Conservation (phyloP, 108 stramenopile genomes). For the Aurantiochytrium sp. region DNA sequence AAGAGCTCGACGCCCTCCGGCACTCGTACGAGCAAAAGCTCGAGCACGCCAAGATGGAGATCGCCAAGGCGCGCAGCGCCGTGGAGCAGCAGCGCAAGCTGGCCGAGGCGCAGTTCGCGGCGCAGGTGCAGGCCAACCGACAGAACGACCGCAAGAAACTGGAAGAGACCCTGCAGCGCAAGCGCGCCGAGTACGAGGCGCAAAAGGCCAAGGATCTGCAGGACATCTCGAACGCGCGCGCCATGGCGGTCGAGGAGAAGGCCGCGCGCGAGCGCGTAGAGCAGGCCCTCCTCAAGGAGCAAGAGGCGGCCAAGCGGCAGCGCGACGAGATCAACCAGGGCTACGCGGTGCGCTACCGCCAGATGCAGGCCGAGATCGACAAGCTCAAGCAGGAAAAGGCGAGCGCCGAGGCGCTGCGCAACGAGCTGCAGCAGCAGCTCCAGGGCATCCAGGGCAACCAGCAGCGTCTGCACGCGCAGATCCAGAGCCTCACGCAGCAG, state of each 20-base stretch:
- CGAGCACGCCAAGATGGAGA: neutral
- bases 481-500: neutral
- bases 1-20: neutral
- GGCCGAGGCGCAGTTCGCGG: neutral
- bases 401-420: neutral
- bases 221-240: conserved; percentile 6
- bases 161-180: conserved; percentile 20
- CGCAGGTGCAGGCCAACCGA: conserved; percentile 17
- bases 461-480: conserved; percentile 16
- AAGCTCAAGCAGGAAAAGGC: conserved; percentile 33
- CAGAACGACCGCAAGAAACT: conserved; percentile 29
- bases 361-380: conserved; percentile 18
- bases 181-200: conserved; percentile 15
- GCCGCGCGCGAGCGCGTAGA: neutral
- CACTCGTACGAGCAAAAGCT: neutral
- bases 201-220: conserved; percentile 31
- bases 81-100: conserved; percentile 19
- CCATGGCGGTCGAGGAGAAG: neutral
- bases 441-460: neutral
- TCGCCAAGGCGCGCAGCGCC: neutral
- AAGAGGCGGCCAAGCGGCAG: conserved; percentile 6
- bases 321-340: conserved; percentile 20
- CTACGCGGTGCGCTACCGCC: neutral
- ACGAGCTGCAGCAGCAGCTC: neutral
- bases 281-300: conserved; percentile 7